Conservation (phyloP, 2,329 filamentous ascomycete genomes). For the Fusarium concolor region DNA sequence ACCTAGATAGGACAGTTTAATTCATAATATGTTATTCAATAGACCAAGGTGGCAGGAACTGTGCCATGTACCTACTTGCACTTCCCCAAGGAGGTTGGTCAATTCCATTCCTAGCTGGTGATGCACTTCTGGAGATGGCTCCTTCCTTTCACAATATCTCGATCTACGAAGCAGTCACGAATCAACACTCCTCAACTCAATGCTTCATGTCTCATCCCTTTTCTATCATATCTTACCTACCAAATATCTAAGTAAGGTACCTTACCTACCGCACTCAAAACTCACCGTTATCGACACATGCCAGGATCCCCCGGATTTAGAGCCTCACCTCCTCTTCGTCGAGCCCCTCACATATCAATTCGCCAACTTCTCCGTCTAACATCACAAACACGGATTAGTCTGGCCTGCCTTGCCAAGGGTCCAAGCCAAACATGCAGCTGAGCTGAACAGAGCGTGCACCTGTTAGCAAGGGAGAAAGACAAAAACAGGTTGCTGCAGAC, state of each 20-base stretch:
- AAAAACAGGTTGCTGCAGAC: conserved; percentile 8
- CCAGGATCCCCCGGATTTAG: conserved; percentile 20
- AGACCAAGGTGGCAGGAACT: not conserved
- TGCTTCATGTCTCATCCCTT: conserved; percentile 26
- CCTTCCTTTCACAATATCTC: not conserved
- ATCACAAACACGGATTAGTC: conserved; percentile 8
- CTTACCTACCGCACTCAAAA: not conserved
- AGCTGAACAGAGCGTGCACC: conserved; percentile 1
- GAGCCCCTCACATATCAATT: conserved; percentile 32
- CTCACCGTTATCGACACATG: conserved; percentile 6
- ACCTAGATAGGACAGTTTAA: no score
- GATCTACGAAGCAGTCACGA: not conserved
- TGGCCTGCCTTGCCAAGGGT: conserved; percentile 15
- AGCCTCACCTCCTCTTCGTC: conserved; percentile 21
- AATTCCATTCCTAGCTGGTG: not conserved
- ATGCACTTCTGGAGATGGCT: not conserved
- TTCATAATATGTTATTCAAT: not conserved
- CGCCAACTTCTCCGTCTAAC: conserved; percentile 2
- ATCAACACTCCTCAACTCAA: not conserved
- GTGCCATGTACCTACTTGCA: not conserved
- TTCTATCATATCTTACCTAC: not conserved
- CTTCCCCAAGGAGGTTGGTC: not conserved
- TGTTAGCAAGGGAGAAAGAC: conserved; percentile 24
- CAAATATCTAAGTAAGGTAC: not conserved
- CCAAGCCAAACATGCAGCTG: conserved; percentile 32